These are phyloP conservation scores for Aspergillus pseudotamarii DNA, from an alignment of 2,329 filamentous ascomycete genomes.

Conservation along the genomic window DNA sequence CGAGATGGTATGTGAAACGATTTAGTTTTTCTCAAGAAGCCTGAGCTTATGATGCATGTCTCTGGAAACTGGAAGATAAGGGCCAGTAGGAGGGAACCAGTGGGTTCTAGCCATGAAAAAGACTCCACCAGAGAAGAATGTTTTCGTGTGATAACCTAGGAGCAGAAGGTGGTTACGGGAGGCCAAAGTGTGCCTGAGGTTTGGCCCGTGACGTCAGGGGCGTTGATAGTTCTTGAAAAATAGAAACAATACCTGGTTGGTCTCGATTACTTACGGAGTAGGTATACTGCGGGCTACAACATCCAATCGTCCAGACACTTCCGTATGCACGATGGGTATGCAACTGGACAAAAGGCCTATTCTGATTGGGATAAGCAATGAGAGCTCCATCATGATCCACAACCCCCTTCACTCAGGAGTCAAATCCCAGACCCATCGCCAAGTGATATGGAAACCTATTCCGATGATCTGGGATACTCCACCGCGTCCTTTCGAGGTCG, in stretches of 20 bases:
- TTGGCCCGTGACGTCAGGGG: constrained; percentile 8
- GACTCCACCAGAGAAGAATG: not conserved
- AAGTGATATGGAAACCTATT: not conserved
- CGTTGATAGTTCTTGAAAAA: not conserved
- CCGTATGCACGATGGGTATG: not conserved
- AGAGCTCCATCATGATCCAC: not conserved
- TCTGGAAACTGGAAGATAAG: not conserved
- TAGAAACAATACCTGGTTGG: not conserved
- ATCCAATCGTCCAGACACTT: not conserved
- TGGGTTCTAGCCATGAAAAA: not conserved
- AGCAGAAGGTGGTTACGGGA: not conserved
- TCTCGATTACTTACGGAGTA: not conserved
- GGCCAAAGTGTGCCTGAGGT: constrained; percentile 2
- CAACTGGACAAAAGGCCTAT: no score
- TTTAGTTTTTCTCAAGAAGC: not conserved
- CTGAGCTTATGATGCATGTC: not conserved
- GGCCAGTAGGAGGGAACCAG: not conserved
- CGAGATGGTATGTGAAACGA: constrained; percentile 1
- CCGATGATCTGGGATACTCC: not conserved
- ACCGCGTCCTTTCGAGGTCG: not conserved
- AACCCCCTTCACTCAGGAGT: not conserved
- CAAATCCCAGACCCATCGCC: not conserved
- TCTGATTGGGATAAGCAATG: not conserved
- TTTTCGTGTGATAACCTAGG: not conserved
- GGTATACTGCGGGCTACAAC: not conserved